Conservation (phyloP, 805 yeast species). For the Zygosaccharomyces lentus region DNA sequence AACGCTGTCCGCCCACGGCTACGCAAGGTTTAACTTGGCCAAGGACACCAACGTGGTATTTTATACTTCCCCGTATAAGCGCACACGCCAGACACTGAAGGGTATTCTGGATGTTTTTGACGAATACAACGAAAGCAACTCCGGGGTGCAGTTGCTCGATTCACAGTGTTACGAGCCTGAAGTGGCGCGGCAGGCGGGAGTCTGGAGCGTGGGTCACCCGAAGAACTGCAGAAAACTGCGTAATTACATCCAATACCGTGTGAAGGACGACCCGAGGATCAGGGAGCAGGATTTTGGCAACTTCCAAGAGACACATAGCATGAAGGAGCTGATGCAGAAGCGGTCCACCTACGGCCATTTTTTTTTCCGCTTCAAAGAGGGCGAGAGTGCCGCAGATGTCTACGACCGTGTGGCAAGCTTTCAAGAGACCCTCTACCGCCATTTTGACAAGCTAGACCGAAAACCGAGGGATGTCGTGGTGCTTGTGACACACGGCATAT, state of each 20-base stretch:
- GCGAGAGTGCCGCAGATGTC: slow-evolving; percentile 95
- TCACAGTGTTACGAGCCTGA: slow-evolving; percentile 25
- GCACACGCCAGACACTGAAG: slow-evolving; percentile 81
- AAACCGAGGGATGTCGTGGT: slow-evolving; percentile 78
- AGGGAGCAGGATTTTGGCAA: slow-evolving; percentile 95
- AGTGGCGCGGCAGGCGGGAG: slow-evolving; percentile 27
- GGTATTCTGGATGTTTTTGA: slow-evolving; percentile 58
- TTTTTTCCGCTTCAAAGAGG: slow-evolving; percentile 86
- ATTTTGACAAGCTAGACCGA: slow-evolving; percentile 53
- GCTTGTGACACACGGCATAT: slow-evolving; percentile 87
- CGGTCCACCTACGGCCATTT: slow-evolving; percentile 84
- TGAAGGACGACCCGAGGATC: slow-evolving; percentile 85
- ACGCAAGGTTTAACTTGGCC: slow-evolving; percentile 34
- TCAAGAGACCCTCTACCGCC: slow-evolving; percentile 80
- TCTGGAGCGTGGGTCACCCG: slow-evolving; percentile 20
- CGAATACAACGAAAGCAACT: slow-evolving; percentile 29
- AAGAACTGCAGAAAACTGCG: slow-evolving; percentile 23
- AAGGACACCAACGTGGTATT: slow-evolving; percentile 61
- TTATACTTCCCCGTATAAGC: slow-evolving; percentile 79
- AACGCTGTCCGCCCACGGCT: slow-evolving; percentile 20
- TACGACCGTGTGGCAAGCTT: slow-evolving; percentile 88
- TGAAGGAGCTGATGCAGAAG: slow-evolving; percentile 79
- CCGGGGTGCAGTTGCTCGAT: slow-evolving; percentile 23
- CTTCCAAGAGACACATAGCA: slow-evolving; percentile 72
- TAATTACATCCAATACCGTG: slow-evolving; percentile 45